Conservation (phyloP, 352 stramenopile genomes). For the Globisporangium parvum region DNA sequence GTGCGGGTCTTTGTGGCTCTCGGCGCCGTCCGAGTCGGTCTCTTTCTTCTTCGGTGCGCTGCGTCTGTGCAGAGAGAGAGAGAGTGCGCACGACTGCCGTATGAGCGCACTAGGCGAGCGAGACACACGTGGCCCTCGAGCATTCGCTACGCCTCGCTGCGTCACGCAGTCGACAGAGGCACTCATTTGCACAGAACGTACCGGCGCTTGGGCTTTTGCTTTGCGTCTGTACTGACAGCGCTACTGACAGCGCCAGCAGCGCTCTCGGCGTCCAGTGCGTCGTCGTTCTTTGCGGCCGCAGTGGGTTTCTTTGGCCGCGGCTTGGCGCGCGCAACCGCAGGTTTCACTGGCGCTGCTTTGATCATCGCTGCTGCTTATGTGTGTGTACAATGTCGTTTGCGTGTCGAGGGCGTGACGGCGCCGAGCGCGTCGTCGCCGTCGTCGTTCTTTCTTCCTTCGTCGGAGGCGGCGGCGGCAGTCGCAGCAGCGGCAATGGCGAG, state of each 20-base stretch:
- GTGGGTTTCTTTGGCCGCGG: constrained; percentile 14
- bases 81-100: no score
- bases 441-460: background rate
- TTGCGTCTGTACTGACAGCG: constrained; percentile 10
- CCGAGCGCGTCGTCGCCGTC: background rate
- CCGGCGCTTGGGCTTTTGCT: constrained; percentile 39
- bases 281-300: constrained; percentile 11
- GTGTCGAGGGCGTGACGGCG: background rate
- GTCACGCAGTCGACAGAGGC: background rate
- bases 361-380: constrained; percentile 11
- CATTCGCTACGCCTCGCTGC: background rate
- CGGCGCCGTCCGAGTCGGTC: constrained; percentile 18
- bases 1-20: constrained; percentile 11
- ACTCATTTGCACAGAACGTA: constrained; percentile 6
- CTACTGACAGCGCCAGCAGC: constrained; percentile 1
- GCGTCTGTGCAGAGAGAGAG: constrained; percentile 21
- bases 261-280: background rate
- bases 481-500: constrained; percentile 5
- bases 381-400: background rate
- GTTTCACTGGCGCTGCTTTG: constrained; percentile 6
- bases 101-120: background rate
- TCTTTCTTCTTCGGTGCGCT: constrained; percentile 49
- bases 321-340: constrained; percentile 3
- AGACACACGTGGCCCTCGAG: no score
- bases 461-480: no score